These are phyloP conservation scores for Quercus mongolica DNA, from an alignment of 306 rosid genomes.

Conservation along the genomic window DNA sequence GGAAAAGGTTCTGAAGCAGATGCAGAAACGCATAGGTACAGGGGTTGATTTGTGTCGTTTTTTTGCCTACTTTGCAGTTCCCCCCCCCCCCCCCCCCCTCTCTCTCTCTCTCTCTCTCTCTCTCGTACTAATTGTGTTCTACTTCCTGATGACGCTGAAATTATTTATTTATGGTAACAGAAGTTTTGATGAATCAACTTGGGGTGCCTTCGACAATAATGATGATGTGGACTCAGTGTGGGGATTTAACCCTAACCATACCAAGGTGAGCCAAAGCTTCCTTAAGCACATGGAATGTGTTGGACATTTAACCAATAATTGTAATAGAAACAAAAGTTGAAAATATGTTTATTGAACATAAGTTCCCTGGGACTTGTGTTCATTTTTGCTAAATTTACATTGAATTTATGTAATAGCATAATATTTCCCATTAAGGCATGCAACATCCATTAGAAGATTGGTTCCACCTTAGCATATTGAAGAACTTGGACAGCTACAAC, in stretches of 20 bases:
- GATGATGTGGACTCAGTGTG: constrained; percentile 88
- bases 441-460: not conserved
- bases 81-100: not conserved
- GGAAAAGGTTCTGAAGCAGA: constrained; percentile 58
- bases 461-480: not conserved
- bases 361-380: not conserved
- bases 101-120: not conserved
- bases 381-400: not conserved
- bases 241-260: constrained; percentile 62
- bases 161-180: constrained; percentile 39
- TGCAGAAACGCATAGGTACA: constrained; percentile 65
- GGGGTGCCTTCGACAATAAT: constrained; percentile 87
- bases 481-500: not conserved
- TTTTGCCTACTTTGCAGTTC: not conserved
- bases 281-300: constrained; percentile 8
- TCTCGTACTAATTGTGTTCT: not conserved
- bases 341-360: not conserved
- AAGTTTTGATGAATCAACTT: constrained; percentile 78
- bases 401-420: not conserved
- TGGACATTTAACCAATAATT: not conserved
- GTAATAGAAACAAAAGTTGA: not conserved
- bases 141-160: constrained; percentile 25
- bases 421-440: not conserved
- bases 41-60: not conserved
- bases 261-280: constrained; percentile 52